phyloP scores from a whole-genome alignment of 208 protist genomes.

The Trypanosoma cruzi region DNA sequence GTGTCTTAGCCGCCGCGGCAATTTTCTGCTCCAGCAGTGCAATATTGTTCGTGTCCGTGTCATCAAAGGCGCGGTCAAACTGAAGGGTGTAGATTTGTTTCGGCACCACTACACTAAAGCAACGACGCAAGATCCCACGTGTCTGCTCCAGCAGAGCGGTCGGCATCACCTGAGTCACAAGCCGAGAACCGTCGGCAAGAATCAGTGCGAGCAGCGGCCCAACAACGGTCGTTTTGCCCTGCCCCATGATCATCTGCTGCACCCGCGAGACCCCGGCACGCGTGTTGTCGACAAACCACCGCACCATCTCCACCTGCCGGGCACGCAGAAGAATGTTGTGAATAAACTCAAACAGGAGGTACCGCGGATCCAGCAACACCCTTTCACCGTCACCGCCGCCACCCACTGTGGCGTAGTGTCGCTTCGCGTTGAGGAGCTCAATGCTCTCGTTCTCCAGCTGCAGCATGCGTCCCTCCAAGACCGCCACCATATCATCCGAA shows the following conservation, averaged over 20 bases:
- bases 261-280: slow-evolving; percentile 74
- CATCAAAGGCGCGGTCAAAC: slow-evolving; percentile 73
- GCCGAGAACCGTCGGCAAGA: slow-evolving; percentile 89
- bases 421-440: slow-evolving; percentile 54
- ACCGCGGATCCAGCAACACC: slow-evolving; percentile 83
- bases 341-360: slow-evolving; percentile 94
- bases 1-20: slow-evolving; percentile 46
- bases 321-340: slow-evolving; percentile 93
- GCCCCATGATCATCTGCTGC: slow-evolving; percentile 97
- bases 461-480: slow-evolving; percentile 40
- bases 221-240: slow-evolving; percentile 96
- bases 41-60: slow-evolving; percentile 45
- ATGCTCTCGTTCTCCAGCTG: slow-evolving; percentile 49
- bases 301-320: slow-evolving; percentile 93
- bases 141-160: slow-evolving; percentile 93
- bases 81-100: slow-evolving; percentile 91
- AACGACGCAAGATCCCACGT: slow-evolving; percentile 84
- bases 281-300: slow-evolving; percentile 81
- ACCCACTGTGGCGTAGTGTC: slow-evolving; percentile 53
- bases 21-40: slow-evolving; percentile 76
- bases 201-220: slow-evolving; percentile 93
- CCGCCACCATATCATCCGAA: slow-evolving; percentile 27
- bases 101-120: slow-evolving; percentile 92
- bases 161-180: slow-evolving; percentile 95
- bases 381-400: not conserved